A percentile compares a stretch with the other conserved stretches of the same genome.
These are phyloP conservation scores for Fusarium sp. DNA, from an alignment of 2,329 filamentous ascomycete species.

Conservation along the genomic window DNA sequence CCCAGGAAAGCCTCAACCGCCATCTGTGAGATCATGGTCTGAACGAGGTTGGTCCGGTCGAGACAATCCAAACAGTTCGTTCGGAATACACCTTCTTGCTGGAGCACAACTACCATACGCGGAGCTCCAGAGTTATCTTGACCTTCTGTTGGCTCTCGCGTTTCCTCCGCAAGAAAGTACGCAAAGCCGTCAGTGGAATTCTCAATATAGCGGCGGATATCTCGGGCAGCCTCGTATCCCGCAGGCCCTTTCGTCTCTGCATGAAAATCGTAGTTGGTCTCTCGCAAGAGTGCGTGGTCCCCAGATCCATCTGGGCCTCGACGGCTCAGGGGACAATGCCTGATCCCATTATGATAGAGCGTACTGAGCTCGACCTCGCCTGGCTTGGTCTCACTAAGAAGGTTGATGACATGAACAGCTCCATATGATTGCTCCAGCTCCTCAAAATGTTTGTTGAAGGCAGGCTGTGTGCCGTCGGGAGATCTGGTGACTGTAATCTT, in stretches of 20 bases:
- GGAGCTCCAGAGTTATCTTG: conserved; percentile 51
- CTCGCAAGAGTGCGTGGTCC: conserved; percentile 79
- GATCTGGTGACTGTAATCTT: conserved; percentile 93
- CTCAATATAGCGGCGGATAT: conserved; percentile 82
- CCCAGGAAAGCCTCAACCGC: conserved; percentile 85
- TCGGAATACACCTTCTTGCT: conserved; percentile 94
- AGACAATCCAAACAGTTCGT: conserved; percentile 97
- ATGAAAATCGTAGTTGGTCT: conserved; percentile 96
- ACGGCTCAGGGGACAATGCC: conserved; percentile 76
- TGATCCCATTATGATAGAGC: conserved; percentile 82
- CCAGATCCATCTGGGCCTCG: conserved; percentile 63
- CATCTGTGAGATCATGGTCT: conserved; percentile 95
- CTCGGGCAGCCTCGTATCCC: conserved; percentile 90
- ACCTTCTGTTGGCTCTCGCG: conserved; percentile 63
- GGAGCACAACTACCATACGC: conserved; percentile 76
- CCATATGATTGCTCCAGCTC: conserved; percentile 88
- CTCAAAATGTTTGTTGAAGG: conserved; percentile 95
- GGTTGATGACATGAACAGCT: conserved; percentile 90
- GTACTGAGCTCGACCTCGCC: conserved; percentile 86
- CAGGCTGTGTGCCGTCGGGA: conserved; percentile 88
- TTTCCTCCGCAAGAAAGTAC: conserved; percentile 87
- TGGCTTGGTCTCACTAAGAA: conserved; percentile 89
- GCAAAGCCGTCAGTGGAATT: conserved; percentile 86
- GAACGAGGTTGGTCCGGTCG: conserved; percentile 94
- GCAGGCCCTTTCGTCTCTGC: conserved; percentile 87